These are phyloP conservation scores for Hemerocallis citrina DNA, from an alignment of 106 monocot species.

Conservation along the genomic window DNA sequence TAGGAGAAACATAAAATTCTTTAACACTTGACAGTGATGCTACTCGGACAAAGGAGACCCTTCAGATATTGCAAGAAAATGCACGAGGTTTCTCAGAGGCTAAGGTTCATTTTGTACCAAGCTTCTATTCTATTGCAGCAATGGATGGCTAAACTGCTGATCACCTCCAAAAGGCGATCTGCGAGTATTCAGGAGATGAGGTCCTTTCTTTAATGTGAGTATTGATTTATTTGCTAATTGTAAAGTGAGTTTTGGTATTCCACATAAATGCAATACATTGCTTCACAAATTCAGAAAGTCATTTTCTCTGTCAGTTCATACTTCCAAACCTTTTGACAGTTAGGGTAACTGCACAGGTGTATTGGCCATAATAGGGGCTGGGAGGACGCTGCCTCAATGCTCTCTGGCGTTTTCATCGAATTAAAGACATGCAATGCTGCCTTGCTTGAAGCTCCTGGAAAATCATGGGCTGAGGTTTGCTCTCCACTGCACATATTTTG, in stretches of 20 bases:
- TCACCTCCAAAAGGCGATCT: slow-evolving; percentile 79
- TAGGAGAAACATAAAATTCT: no score
- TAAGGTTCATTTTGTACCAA: slow-evolving; percentile 75
- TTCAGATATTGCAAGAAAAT: slow-evolving; percentile 67
- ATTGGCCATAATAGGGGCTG: slow-evolving; percentile 99
- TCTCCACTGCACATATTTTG: no score
- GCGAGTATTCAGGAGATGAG: slow-evolving; percentile 65
- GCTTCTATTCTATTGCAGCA: slow-evolving; percentile 94
- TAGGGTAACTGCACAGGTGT: slow-evolving; percentile 48
- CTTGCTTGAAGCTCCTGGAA: slow-evolving; percentile 74
- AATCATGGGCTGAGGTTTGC: slow-evolving; percentile 87
- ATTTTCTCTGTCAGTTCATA: background rate
- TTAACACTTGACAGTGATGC: slow-evolving; percentile 59
- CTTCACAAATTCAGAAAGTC: background rate
- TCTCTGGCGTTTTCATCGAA: slow-evolving; percentile 65
- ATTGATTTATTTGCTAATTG: no score
- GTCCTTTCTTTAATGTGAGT: slow-evolving; percentile 87
- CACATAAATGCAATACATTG: no score
- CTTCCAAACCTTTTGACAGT: background rate
- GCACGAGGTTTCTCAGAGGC: slow-evolving; percentile 52
- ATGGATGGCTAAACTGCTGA: slow-evolving; percentile 98
- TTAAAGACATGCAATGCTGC: slow-evolving; percentile 93
- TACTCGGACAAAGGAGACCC: slow-evolving; percentile 83
- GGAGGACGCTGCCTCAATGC: slow-evolving; percentile 98
- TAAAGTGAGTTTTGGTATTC: no score